Evolutionary conservation across 208 protist genomes (phyloP).

Genomic region (Trypanosoma mega): DNA sequence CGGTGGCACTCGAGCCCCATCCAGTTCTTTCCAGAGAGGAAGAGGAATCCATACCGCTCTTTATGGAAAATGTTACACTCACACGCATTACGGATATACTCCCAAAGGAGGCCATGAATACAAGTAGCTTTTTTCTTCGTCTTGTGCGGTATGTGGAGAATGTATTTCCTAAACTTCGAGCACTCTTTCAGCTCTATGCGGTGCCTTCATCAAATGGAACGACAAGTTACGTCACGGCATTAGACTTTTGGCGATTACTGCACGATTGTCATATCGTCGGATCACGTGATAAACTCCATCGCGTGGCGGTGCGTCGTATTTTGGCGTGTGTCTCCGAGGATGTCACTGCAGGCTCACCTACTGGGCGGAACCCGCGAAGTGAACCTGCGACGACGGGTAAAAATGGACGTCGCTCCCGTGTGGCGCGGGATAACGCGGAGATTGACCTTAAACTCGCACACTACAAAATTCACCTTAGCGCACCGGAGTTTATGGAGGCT

Average conservation of each 20-base stretch:
- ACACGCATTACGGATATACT: constrained; percentile 59
- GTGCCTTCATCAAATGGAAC: background rate
- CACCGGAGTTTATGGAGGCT: constrained; percentile 64
- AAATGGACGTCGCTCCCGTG: constrained; percentile 7
- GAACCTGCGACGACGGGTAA: background rate
- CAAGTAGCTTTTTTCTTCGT: constrained; percentile 43
- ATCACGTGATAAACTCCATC: constrained; percentile 48
- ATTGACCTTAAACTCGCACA: constrained; percentile 57
- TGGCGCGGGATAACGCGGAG: constrained; percentile 46
- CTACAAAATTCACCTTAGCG: constrained; percentile 52
- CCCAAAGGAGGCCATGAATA: constrained; percentile 28
- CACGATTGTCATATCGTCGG: constrained; percentile 56
- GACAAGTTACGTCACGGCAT: constrained; percentile 34
- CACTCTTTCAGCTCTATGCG: constrained; percentile 56
- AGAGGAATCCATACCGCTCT: constrained; percentile 41
- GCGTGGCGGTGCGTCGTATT: constrained; percentile 56
- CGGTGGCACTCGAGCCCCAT: constrained; percentile 22
- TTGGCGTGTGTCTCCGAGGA: constrained; percentile 47
- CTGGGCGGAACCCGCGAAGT: background rate
- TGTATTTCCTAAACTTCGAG: constrained; percentile 44
- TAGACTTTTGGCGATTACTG: constrained; percentile 64
- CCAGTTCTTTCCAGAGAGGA: constrained; percentile 42
- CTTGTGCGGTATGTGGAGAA: constrained; percentile 50
- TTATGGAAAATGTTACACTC: constrained; percentile 48
- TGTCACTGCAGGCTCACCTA: background rate